Evolutionary conservation across 1,139 yeast species (phyloP), one percentile per base, ranked within the genome.

Genomic region (Lodderomyces margitis): DNA sequence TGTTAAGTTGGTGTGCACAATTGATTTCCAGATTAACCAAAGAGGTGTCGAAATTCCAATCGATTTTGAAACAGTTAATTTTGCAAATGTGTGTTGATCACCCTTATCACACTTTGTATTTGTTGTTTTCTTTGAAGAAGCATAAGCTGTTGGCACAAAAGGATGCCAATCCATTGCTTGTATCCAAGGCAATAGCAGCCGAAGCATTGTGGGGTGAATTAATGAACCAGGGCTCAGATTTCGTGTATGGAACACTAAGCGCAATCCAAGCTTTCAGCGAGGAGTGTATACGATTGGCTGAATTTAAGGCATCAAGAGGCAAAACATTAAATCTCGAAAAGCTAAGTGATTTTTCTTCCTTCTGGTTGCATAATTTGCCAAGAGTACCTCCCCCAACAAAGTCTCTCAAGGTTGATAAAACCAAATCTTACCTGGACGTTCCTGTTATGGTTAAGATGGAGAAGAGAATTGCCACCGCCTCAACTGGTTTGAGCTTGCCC

Each of bases 401-500:
- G 36, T 55, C 61, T 1, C 52, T 82, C 12, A 58, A 70, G 0
- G 59, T 82, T 1, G 69, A 71, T 10, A 55, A 57, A 1, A 66
- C 68, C 31, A 65, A 74, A 8, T 62, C 74, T 14, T 86, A 85
- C 51, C 44, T 54, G 0, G 50, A 59, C n/a, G 57, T 82, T 0
- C 80, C 89, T 0, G 56, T 58, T 2, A 75, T 92, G 32, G 38
- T 50, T 0, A 50, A 53, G 1, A 71, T 86, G 2, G 73, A 71
- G 5, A 63, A 72, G 1, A 62, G 57, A 3, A 64, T 89, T 2
- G 50, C 60, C 0, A 71, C 88, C 23, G 95, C 98, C 0, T 59
- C 85, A 0, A 79, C 89, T 0, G 98, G 98, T 2, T 62, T 91
- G 12, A 88, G 96, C 52, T 74, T 82, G 46, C 98, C 98, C 0